Base-by-base conservation (phyloP, 495 filamentous ascomycete genomes). In the Lindgomyces ingoldianus region DNA sequence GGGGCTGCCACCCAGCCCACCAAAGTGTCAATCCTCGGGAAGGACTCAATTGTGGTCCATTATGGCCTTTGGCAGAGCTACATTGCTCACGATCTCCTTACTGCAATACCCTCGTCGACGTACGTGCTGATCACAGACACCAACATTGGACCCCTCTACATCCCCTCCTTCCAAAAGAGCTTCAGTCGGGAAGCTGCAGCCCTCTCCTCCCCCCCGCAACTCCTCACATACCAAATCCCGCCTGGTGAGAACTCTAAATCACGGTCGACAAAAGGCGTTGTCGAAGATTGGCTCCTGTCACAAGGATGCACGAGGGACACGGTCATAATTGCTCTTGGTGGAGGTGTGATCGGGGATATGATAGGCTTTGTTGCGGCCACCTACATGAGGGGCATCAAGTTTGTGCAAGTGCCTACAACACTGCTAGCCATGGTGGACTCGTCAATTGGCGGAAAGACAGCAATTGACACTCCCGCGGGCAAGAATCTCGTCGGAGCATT, bases 361-460 rank as follows among this genome's bases (percentile, higher is more conserved):
- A 91, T 96, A 60, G 94, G 94, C 53, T 98, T 96, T 75, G 89
- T 97, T 22, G 94, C 94, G 22, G 89, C 94, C 42, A 98, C 94
- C 52, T 98, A 97, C 79, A 98, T 98, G 93, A 86, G 94, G 60
- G 95, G 95, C 47, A 89, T 98, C 49, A 89, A 89, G 68, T 96
- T 94, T 76, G 91, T 96, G 33, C 95, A 98, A 78, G 91, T 98
- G 54, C 94, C 94, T 1, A 98, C 94, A 42, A 96, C 93, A 0
- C 81, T 98, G 39, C 83, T 98, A 58, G 84, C 95, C 62, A 98
- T 98, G 94, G 94, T 98, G 19, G 94, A 98, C 77, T 97, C 93
- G 29, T 96, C 91, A 44, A 96, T 98, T 75, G 94, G 94, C 57
- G 94, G 94, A 46, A 98, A 98, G 83, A 98, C 95, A 16, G 94